These are phyloP conservation scores for Talaromyces sp. DNA, from an alignment of 2,329 filamentous ascomycete species.

Conservation along the genomic window DNA sequence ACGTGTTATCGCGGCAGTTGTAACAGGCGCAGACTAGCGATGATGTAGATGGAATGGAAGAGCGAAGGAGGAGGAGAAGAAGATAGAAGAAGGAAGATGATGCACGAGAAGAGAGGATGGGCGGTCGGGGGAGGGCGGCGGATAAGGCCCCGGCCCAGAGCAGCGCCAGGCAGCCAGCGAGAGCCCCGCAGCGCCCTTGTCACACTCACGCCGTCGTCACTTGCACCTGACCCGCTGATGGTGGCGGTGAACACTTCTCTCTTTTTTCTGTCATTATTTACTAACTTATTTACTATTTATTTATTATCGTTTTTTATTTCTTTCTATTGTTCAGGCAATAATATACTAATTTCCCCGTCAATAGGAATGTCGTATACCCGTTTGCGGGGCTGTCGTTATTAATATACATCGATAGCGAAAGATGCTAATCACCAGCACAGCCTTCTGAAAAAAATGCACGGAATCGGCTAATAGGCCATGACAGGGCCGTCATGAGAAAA, in stretches of 20 bases:
- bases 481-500: background rate
- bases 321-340: background rate
- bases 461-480: background rate
- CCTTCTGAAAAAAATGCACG: too few species aligned
- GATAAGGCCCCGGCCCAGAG: background rate
- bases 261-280: background rate
- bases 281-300: background rate
- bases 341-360: background rate
- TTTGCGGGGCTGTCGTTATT: background rate
- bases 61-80: conserved; percentile 16
- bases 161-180: conserved; percentile 12
- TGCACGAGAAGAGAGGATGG: conserved; percentile 25
- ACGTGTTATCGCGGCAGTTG: too few species aligned
- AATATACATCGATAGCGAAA: too few species aligned
- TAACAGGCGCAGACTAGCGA: background rate
- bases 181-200: conserved; percentile 1
- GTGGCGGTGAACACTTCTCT: background rate
- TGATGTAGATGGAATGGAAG: conserved; percentile 18
- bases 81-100: conserved; percentile 13
- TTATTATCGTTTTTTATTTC: background rate
- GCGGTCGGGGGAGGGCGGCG: conserved; percentile 13
- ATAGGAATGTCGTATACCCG: background rate
- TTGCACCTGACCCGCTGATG: conserved; percentile 4
- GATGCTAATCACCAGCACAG: too few species aligned
- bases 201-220: background rate